phyloP scores from a whole-genome alignment of 169 alveolate species.

The Plasmodium blacklocki region DNA sequence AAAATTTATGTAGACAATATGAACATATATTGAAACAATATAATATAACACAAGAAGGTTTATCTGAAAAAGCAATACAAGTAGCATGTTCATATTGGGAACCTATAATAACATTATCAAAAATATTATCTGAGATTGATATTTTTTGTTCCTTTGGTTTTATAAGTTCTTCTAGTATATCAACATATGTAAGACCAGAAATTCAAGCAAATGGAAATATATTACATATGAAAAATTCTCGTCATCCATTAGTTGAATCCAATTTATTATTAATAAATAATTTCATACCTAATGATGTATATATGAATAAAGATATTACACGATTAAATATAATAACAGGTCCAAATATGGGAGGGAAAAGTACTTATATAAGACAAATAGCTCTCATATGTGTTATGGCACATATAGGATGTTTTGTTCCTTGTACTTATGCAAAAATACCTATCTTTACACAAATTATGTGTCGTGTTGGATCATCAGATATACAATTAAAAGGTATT shows the following conservation, averaged over 20 bases:
- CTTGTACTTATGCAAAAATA: conserved; percentile 92
- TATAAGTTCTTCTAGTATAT: conserved; percentile 88
- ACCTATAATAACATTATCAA: conserved; percentile 90
- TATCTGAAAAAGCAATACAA: conserved; percentile 92
- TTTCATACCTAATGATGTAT: conserved; percentile 92
- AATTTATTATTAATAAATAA: conserved; percentile 78
- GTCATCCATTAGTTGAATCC: conserved; percentile 91
- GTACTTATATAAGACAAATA: conserved; percentile 95
- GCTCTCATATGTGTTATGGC: conserved; percentile 86
- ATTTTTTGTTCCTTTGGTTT: conserved; percentile 94
- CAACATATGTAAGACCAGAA: conserved; percentile 91
- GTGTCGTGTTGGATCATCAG: conserved; percentile 98
- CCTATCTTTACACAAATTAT: conserved; percentile 95
- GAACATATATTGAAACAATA: conserved; percentile 85
- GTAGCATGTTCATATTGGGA: conserved; percentile 97
- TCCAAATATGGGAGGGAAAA: conserved; percentile 99
- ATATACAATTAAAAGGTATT: conserved; percentile 94
- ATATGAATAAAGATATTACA: conserved; percentile 85
- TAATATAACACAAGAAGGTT: conserved; percentile 86
- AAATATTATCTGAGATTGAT: conserved; percentile 93
- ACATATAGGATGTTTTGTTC: conserved; percentile 97
- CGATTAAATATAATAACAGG: conserved; percentile 96
- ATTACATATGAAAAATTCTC: conserved; percentile 86
- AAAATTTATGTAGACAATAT: conserved; percentile 86
- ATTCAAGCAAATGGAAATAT: conserved; percentile 85